Base-by-base conservation (phyloP, 2,329 filamentous ascomycete genomes). In the Venturia carpophila region DNA sequence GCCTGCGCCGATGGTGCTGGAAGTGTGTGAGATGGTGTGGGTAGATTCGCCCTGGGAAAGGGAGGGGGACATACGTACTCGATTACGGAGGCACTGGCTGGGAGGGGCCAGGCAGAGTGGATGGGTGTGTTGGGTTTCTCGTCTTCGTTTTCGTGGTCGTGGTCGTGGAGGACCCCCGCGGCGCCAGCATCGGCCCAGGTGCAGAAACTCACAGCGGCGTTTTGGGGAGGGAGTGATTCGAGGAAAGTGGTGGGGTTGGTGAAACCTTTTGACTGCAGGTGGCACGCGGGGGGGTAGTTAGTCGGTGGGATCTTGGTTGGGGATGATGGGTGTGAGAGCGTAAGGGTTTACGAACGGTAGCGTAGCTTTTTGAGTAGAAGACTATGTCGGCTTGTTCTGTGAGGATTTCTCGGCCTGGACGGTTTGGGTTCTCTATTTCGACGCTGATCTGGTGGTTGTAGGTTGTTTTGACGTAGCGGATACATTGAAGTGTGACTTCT, bases 331-430 rank as follows among this genome's bases (percentile, higher is more conserved):
- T 34, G 6, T 34, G 30, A 34, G 30, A 6, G 39, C 9, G 9
- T 41, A 21, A 3, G 9, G 13, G 45, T n/a, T 9, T 87, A 82
- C 30, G 2, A 13, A 58, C 52, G 24, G 5, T 37, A 66, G 88
- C 88, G 88, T 88, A 91, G 62, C 79, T 80, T 70, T 82, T 83
- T 15, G 88, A 89, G 75, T 87, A 91, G 73, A 91, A 90, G n/a
- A 91, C 83, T 21, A 89, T 81, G 71, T 91, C 85, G 30, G 87
- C 87, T 69, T 82, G 79, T 45, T 78, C 77, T 34, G 86, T 86
- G 60, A 90, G 79, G 37, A 83, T 78, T 62, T 79, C 75, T 65
- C 91, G 78, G 2, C 85, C 86, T 37, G 75, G 73, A 13, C 88
- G 81, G 15, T 79, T 80, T 1, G 88, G 87, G 72, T 89, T 91